phyloP scores from a whole-genome alignment of 2,329 filamentous ascomycete genomes.

The Zarea fungicola region DNA sequence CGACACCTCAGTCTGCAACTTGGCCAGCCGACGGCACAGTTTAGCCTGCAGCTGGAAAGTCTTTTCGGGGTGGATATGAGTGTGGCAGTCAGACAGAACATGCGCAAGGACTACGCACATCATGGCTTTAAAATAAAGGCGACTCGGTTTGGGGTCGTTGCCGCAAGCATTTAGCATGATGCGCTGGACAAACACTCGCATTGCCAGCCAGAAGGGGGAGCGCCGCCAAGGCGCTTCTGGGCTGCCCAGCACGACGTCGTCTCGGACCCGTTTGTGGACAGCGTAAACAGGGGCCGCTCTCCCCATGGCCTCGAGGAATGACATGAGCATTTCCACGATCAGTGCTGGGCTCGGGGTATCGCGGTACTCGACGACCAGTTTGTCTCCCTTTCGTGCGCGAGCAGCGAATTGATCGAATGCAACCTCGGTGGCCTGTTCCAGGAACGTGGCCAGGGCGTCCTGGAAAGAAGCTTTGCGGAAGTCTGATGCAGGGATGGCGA shows the following conservation, averaged over 20 bases:
- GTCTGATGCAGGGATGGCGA: slow-evolving; percentile 34
- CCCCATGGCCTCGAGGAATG: slow-evolving; percentile 53
- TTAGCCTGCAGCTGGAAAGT: slow-evolving; percentile 36
- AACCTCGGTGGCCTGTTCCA: slow-evolving; percentile 52
- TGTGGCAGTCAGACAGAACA: slow-evolving; percentile 37
- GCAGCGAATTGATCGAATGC: slow-evolving; percentile 49
- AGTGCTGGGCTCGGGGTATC: slow-evolving; percentile 53
- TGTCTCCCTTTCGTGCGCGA: slow-evolving; percentile 45
- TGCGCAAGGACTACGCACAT: slow-evolving; percentile 43
- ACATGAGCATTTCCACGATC: slow-evolving; percentile 55
- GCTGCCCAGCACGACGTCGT: slow-evolving; percentile 52
- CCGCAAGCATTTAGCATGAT: slow-evolving; percentile 32
- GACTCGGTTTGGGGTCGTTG: slow-evolving; percentile 31
- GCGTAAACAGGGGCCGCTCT: slow-evolving; percentile 25
- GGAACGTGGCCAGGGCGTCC: slow-evolving; percentile 42
- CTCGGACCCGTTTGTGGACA: slow-evolving; percentile 54
- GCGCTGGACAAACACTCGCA: slow-evolving; percentile 54
- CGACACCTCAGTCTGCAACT: slow-evolving; percentile 38
- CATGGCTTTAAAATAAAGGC: slow-evolving; percentile 52
- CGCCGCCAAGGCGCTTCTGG: slow-evolving; percentile 55
- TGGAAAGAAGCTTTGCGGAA: slow-evolving; percentile 37
- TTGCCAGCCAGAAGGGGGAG: slow-evolving; percentile 55
- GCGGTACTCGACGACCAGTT: slow-evolving; percentile 45
- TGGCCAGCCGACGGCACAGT: slow-evolving; percentile 51
- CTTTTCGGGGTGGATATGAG: slow-evolving; percentile 16